Percentiles rank a stretch among this genome's conserved stretches.
phyloP scores from a whole-genome alignment of 2,329 filamentous ascomycete species.

The Hypomyces perniciosus region DNA sequence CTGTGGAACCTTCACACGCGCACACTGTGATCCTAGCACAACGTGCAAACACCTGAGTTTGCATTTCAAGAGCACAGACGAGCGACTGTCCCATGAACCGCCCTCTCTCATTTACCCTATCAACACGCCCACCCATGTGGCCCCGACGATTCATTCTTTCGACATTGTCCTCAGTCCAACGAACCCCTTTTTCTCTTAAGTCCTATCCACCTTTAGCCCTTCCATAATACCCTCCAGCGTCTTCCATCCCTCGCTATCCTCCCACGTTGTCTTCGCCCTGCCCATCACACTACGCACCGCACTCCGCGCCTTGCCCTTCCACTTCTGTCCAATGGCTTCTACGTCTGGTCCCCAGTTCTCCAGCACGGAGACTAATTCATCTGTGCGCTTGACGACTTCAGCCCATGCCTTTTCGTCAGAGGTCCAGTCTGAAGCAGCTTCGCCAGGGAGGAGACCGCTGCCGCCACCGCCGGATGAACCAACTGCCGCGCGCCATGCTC shows the following conservation, averaged over 20 bases:
- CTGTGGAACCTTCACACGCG: too few relatives aligned
- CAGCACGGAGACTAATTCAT: constrained; percentile 75
- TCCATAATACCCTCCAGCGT: constrained; percentile 52
- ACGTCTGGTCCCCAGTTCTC: constrained; percentile 67
- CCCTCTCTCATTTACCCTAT: too few relatives aligned
- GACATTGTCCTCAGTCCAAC: too few relatives aligned
- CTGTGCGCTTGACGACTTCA: constrained; percentile 68
- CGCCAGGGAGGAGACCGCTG: constrained; percentile 38
- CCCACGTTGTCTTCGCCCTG: constrained; percentile 75
- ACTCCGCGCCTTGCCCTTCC: constrained; percentile 83
- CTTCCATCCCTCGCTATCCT: constrained; percentile 65
- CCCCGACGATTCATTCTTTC: not conserved
- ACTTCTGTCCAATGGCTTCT: constrained; percentile 66
- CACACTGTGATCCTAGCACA: too few relatives aligned
- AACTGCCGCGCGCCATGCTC: constrained; percentile 73
- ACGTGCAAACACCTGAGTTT: too few relatives aligned
- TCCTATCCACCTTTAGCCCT: constrained; percentile 39
- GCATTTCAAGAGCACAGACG: too few relatives aligned
- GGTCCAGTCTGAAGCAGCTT: constrained; percentile 29
- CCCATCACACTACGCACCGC: constrained; percentile 79
- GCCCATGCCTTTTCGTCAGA: constrained; percentile 62
- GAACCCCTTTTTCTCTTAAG: not conserved
- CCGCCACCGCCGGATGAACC: constrained; percentile 42
- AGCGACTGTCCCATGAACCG: too few relatives aligned
- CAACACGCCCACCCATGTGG: too few relatives aligned